Conservation (phyloP, 768 basidiomycete species). For the Termitomyces eurrhizus region DNA sequence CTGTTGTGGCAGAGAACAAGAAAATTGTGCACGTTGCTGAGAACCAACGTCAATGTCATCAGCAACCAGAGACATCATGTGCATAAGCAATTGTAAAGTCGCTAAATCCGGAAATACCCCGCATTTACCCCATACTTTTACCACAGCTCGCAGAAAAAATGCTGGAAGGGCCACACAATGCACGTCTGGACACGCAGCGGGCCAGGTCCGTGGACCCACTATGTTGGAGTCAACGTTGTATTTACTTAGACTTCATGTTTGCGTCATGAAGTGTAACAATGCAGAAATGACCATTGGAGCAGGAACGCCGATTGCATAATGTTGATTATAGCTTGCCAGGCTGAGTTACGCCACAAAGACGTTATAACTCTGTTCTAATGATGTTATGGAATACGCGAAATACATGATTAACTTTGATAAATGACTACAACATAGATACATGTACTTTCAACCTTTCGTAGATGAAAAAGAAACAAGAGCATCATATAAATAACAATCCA, state of each 20-base stretch:
- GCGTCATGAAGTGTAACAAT: neutral
- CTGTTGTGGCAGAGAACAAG: neutral
- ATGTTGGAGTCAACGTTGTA: neutral
- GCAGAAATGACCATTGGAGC: neutral
- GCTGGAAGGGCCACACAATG: too few relatives aligned
- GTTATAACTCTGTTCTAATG: neutral
- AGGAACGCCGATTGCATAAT: neutral
- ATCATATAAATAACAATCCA: neutral
- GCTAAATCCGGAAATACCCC: conserved; percentile 22
- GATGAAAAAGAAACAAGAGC: too few relatives aligned
- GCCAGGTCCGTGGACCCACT: neutral
- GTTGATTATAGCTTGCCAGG: neutral
- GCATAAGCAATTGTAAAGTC: conserved; percentile 1
- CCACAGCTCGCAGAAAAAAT: neutral
- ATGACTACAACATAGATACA: too few relatives aligned
- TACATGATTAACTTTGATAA: neutral
- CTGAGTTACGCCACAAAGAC: neutral
- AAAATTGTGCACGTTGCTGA: neutral
- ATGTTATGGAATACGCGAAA: neutral
- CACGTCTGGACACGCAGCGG: neutral
- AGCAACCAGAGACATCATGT: conserved; percentile 13
- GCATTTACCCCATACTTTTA: conserved; percentile 2
- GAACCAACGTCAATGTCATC: neutral
- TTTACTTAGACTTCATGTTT: neutral
- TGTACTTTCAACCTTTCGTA: too few relatives aligned